Percentiles rank a stretch among this genome's conserved stretches.
These are phyloP conservation scores for Fennellomyces sp. DNA, from an alignment of 371 early-diverging fungal genomes.

Conservation along the genomic window DNA sequence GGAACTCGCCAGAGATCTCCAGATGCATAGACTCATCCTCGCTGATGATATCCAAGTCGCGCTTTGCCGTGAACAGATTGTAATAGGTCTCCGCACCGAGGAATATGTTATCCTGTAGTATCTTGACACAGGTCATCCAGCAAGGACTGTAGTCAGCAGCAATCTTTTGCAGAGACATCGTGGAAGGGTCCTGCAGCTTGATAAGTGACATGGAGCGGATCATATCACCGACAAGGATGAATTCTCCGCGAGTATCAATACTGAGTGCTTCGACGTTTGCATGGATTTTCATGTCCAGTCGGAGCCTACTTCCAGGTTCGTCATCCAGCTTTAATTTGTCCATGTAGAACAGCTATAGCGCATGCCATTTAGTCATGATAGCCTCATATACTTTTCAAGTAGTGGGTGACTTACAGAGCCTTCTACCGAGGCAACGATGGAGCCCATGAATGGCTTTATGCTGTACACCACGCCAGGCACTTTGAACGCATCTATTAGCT, in stretches of 20 bases:
- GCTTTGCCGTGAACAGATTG: constrained; percentile 66
- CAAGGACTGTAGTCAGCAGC: constrained; percentile 65
- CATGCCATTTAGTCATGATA: not conserved
- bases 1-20: constrained; percentile 69
- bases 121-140: constrained; percentile 75
- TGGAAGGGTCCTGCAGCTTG: constrained; percentile 38
- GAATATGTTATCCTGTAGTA: constrained; percentile 61
- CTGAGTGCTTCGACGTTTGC: constrained; percentile 64
- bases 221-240: constrained; percentile 86
- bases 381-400: constrained; percentile 2
- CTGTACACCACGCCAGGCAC: constrained; percentile 55
- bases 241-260: constrained; percentile 68
- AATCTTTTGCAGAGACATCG: constrained; percentile 49
- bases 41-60: constrained; percentile 35
- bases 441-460: constrained; percentile 41
- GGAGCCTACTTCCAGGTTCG: constrained; percentile 20
- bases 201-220: constrained; percentile 79
- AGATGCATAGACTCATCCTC: constrained; percentile 37
- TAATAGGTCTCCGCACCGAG: constrained; percentile 64
- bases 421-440: constrained; percentile 55
- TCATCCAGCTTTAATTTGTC: constrained; percentile 27
- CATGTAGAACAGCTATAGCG: constrained; percentile 43
- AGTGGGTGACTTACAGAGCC: constrained; percentile 63
- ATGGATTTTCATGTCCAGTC: constrained; percentile 36
- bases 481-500: constrained; percentile 36